Evolutionary conservation across 2,329 filamentous ascomycete genomes (phyloP).

Genomic region (Trichoderma semiorbis): DNA sequence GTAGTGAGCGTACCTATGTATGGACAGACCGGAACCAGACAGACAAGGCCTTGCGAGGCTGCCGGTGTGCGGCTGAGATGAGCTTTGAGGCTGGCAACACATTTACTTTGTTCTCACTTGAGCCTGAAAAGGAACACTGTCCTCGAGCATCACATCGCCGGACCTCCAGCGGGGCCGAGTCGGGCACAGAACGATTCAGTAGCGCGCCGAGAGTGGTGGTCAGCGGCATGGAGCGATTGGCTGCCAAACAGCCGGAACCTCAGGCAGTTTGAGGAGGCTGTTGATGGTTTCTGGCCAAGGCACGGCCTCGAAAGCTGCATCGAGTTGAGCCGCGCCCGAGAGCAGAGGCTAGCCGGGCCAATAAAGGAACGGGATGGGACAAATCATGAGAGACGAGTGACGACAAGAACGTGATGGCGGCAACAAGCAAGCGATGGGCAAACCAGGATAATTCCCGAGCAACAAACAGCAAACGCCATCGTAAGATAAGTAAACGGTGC

Average conservation of each 20-base stretch:
- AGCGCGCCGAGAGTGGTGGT: background rate
- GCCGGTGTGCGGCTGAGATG: background rate
- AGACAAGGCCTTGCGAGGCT: background rate
- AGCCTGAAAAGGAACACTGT: background rate
- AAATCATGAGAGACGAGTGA: background rate
- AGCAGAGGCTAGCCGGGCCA: background rate
- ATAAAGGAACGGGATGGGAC: background rate
- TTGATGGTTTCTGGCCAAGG: background rate
- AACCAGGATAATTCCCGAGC: background rate
- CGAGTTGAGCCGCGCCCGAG: slow-evolving; percentile 6
- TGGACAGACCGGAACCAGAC: background rate
- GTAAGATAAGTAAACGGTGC: background rate
- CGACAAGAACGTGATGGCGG: background rate
- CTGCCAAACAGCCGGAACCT: slow-evolving; percentile 1
- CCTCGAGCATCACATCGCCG: background rate
- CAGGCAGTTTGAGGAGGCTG: background rate
- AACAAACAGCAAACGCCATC: background rate
- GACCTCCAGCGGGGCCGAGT: slow-evolving; percentile 1
- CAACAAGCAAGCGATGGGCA: background rate
- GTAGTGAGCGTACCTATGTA: background rate
- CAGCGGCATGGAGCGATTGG: slow-evolving; percentile 9
- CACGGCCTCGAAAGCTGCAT: background rate
- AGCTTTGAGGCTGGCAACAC: background rate
- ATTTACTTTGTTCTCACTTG: background rate
- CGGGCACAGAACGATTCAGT: background rate